Base-by-base conservation (phyloP, 1,139 yeast genomes). In the Blastobotrys elegans region DNA sequence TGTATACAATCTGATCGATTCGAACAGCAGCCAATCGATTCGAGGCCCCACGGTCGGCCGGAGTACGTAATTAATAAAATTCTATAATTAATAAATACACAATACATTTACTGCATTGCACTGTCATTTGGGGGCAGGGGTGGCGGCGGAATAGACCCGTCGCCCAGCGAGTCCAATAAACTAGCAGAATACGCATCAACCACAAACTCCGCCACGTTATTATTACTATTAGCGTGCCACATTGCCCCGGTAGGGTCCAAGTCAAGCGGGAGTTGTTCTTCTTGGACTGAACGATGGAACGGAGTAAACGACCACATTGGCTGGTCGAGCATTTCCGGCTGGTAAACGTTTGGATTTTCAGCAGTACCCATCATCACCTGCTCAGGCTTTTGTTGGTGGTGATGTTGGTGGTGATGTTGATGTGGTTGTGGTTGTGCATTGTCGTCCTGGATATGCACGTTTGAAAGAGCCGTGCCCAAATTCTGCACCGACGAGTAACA, bases 161-260 rank as follows among this genome's bases (percentile, higher is more conserved):
- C 39, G 13, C 39, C 46, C 18, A 56, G 40, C 13, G 58, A 52
- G 22, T 54, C 57, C 34, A 56, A 35, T 17, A 56, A 34, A 33
- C 51, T 53, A 4, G 58, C 47, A 31, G 58, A 55, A 32, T 55
- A 57, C 0, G 59, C 59, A 43, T 56, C 60, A 48, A 56, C 48
- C 38, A 53, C 40, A 39, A 56, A 56, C 29, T 48, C 53, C n/a
- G 52, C 48, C 14, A 43, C 51, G 16, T 40, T 48, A 43, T 44
- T 22, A 40, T 33, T 42, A 11, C 39, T 17, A 11, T 43, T 40
- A 22, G 30, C 44, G n/a, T n/a, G n/a, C 49, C 50, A 50, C 22
- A 47, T 40, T 14, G 26, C 26, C 14, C 32, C 37, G 11, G 33
- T 13, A 3, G 41, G 13, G 16, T 43, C 46, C 2, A 36, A 4